A percentile compares a stretch with the other conserved stretches of the same genome.
Evolutionary conservation across 495 filamentous ascomycete species (phyloP).

Genomic region (Hypoxylon lenormandii): DNA sequence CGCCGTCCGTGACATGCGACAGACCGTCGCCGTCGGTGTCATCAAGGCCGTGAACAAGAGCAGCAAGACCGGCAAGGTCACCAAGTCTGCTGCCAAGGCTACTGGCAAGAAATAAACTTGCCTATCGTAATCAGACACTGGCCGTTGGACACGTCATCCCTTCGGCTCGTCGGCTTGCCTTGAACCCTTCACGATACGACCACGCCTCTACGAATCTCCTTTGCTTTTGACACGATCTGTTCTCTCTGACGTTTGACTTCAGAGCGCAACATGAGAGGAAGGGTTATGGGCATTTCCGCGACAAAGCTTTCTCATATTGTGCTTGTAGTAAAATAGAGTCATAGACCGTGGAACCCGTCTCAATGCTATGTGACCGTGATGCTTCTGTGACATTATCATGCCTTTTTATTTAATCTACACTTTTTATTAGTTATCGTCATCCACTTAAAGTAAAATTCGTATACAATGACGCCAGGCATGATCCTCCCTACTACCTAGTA

Average conservation of each 20-base stretch:
- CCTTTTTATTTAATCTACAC: too few relatives aligned
- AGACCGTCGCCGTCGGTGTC: slow-evolving; percentile 98
- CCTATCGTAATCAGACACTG: slow-evolving; percentile 7
- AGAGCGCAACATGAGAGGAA: slow-evolving; percentile 60
- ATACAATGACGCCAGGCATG: too few relatives aligned
- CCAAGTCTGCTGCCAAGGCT: slow-evolving; percentile 83
- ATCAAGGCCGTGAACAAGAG: slow-evolving; percentile 74
- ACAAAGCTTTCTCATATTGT: slow-evolving; percentile 64
- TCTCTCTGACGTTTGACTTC: slow-evolving; percentile 59
- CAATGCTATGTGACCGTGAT: slow-evolving; percentile 19
- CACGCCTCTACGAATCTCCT: slow-evolving; percentile 51
- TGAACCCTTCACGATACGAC: slow-evolving; percentile 36
- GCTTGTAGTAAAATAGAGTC: slow-evolving; percentile 66
- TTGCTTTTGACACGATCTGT: slow-evolving; percentile 58
- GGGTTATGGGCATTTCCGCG: slow-evolving; percentile 58
- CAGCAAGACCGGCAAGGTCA: slow-evolving; percentile 60
- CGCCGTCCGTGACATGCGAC: slow-evolving; percentile 91
- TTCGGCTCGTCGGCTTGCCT: slow-evolving; percentile 23
- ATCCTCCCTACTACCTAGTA: too few relatives aligned
- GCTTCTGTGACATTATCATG: background rate
- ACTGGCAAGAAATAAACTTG: slow-evolving; percentile 65
- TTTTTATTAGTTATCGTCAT: too few relatives aligned
- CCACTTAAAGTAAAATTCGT: too few relatives aligned
- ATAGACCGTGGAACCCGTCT: slow-evolving; percentile 52
- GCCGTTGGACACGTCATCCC: slow-evolving; percentile 3